These are phyloP conservation scores for Psilocybe cyanescens DNA, from an alignment of 768 basidiomycete genomes.

Conservation along the genomic window DNA sequence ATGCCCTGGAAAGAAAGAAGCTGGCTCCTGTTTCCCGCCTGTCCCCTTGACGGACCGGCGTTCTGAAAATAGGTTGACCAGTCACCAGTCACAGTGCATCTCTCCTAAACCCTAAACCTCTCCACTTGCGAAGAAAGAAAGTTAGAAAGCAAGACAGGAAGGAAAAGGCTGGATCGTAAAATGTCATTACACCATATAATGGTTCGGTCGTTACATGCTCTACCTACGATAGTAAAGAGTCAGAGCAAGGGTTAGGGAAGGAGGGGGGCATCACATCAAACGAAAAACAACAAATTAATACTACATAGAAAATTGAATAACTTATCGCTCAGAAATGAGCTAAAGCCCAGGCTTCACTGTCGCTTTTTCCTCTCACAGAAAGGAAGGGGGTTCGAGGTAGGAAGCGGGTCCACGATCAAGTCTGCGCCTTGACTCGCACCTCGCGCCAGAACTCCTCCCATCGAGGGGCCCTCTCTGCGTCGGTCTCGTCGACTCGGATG, in stretches of 20 bases:
- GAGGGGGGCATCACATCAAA: constrained; percentile 1
- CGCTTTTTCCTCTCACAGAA: not conserved
- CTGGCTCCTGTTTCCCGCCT: not conserved
- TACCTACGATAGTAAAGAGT: not conserved
- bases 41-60: not conserved
- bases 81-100: not conserved
- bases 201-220: constrained; percentile 12
- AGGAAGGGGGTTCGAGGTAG: not conserved
- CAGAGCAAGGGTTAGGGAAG: not conserved
- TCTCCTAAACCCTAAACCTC: too few species aligned
- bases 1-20: not conserved
- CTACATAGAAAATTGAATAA: constrained; percentile 4
- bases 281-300: not conserved
- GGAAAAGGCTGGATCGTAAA: not conserved
- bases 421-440: constrained; percentile 32
- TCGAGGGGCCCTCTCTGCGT: constrained; percentile 19
- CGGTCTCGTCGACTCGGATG: constrained; percentile 8
- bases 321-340: constrained; percentile 1
- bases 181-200: constrained; percentile 10
- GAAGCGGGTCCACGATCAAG: not conserved
- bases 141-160: not conserved
- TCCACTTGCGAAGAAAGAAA: not conserved
- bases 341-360: not conserved
- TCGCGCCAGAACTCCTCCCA: constrained; percentile 43
- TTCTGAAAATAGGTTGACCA: not conserved